Base-by-base conservation (phyloP, 805 yeast genomes). In the Martiniozyma abietophila region DNA sequence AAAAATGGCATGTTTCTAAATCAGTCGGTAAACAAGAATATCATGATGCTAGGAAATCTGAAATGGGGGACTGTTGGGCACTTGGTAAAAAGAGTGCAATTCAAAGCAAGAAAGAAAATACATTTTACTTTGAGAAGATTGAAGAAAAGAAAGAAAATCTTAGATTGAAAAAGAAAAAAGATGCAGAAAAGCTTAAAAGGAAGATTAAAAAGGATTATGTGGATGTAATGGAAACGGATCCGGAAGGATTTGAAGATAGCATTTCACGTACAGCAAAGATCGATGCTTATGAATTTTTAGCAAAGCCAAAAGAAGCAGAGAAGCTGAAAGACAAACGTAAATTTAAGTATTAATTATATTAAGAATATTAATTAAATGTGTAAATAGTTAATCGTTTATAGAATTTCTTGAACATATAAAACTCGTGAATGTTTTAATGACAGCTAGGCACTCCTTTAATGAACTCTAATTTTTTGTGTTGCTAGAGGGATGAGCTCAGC, bases 61-160 rank as follows among this genome's bases (percentile, higher is more conserved):
- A 56, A n/a, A 71, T 72, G 50, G 95, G 96, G 16, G 98, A 92
- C 53, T 58, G 78, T 34, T 92, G 97, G 98, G 78, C 81, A 0
- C 55, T 76, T 25, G 81, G 69, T 23, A 76, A 76, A 3, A 80
- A 80, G 51, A 63, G 73, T 2, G 67, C 64, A 19, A 46, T 59
- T 3, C 51, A 52, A 30, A 61, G 64, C 4, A 55, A 50, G 27
- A 56, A 59, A 26, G 61, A 59, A 36, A 56, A 52, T 25, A 49
- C 43, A 14, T 54, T 45, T 31, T 47, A 44, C 27, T 50, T 47
- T 18, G 56, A 49, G 6, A 54, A 56, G 36, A 43, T 65, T 27
- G 50, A 57, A 40, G 52, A 52, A 31, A 61, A 60, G 39, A 63
- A 56, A 38, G 56, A 47, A 27, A 46, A 49, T 25, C 25, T 46